Evolutionary conservation across 306 rosid species (phyloP).

Genomic region (Quercus ilex): DNA sequence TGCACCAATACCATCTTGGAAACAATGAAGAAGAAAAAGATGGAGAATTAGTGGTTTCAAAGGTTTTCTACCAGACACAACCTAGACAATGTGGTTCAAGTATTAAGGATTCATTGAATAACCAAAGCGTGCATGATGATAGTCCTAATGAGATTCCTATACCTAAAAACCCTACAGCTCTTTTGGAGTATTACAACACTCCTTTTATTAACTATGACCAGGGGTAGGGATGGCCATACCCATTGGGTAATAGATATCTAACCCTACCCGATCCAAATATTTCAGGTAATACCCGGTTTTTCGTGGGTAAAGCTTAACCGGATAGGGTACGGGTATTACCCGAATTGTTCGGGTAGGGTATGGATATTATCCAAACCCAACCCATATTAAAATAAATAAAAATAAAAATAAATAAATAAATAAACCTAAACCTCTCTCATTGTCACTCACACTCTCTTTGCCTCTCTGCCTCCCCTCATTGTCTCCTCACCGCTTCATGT

Average conservation of each 20-base stretch:
- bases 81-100: conserved; percentile 71
- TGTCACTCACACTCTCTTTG: no score
- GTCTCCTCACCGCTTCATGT: no score
- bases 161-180: conserved; percentile 27
- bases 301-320: no score
- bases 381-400: neutral
- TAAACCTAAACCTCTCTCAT: no score
- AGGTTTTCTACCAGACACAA: conserved; percentile 83
- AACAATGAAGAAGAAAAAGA: conserved; percentile 79
- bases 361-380: no score
- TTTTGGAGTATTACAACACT: conserved; percentile 38
- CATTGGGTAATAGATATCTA: no score
- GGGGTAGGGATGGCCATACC: conserved; percentile 16
- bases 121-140: conserved; percentile 14
- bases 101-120: conserved; percentile 43
- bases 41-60: conserved; percentile 80
- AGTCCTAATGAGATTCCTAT: neutral
- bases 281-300: no score
- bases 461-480: no score
- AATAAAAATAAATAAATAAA: neutral
- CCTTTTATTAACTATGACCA: conserved; percentile 45
- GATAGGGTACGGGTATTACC: no score
- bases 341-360: no score
- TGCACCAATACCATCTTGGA: conserved; percentile 96
- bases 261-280: no score